A percentile compares a stretch with the other conserved stretches of the same genome.
Conservation (phyloP, 176 grass and related monocot species). For the Saccharum spontaneum region DNA sequence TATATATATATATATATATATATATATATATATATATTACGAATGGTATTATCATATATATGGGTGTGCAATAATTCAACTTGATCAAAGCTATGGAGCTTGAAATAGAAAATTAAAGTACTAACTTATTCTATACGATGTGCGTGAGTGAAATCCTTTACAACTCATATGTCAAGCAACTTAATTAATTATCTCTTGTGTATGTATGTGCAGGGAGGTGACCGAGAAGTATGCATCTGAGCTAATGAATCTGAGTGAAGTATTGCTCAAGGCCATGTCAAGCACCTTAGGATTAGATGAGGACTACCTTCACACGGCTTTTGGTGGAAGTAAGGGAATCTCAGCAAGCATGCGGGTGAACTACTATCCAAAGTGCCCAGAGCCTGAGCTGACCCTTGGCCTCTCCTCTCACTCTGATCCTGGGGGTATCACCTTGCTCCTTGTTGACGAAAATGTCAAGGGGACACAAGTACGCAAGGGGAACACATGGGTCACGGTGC, state of each 20-base stretch:
- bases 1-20: too few relatives aligned
- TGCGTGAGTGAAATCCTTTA: neutral
- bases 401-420: slow-evolving; percentile 76
- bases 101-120: neutral
- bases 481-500: slow-evolving; percentile 56
- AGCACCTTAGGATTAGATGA: slow-evolving; percentile 51
- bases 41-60: too few relatives aligned
- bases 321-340: slow-evolving; percentile 48
- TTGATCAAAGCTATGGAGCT: neutral
- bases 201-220: slow-evolving; percentile 38
- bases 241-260: slow-evolving; percentile 35
- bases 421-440: slow-evolving; percentile 65
- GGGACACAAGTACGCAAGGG: slow-evolving; percentile 63
- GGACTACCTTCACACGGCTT: slow-evolving; percentile 41
- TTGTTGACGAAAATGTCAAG: slow-evolving; percentile 52
- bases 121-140: neutral
- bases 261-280: slow-evolving; percentile 59
- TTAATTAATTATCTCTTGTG: neutral
- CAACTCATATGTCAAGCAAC: neutral
- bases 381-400: slow-evolving; percentile 70
- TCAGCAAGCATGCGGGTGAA: slow-evolving; percentile 48
- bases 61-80: too few relatives aligned
- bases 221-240: slow-evolving; percentile 59
- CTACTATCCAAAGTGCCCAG: slow-evolving; percentile 75
- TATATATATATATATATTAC: too few relatives aligned